Evolutionary conservation across 2,329 filamentous ascomycete genomes (phyloP), one percentile per base, ranked within the genome.

Genomic region (Stylonectria norvegica): DNA sequence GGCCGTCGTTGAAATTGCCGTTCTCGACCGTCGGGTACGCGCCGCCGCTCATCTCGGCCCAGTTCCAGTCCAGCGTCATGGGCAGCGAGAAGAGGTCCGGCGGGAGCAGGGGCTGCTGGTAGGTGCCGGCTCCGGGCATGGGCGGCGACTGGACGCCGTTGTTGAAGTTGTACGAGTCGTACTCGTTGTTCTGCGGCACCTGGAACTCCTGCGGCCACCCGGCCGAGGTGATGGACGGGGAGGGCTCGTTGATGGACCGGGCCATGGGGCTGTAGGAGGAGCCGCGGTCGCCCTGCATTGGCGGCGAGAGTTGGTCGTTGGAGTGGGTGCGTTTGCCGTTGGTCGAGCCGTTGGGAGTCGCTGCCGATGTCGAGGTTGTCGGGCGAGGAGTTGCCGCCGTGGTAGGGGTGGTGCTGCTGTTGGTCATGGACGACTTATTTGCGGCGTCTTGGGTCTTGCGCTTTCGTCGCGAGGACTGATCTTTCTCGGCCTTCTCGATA

Each of bases 1-100:
- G 35, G 16, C 41, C 47, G 11, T 50, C 45, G 5, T 63, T 66
- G 55, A 72, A 75, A 43, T 72, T 75, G 5, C 79, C 79, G 48
- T 83, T 83, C 56, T 83, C 79, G 28, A 83, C 79, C 18, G 74
- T 74, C 9, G 79, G 78, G 52, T 83, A 83, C 3, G 73, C 71
- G 8, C 78, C 79, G n/a, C 79, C 78, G 20, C 76, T 81, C 72
- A 83, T 81, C 61, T 83, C 79, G 2, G 79, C 78, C 77, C 79
- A 83, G 57, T 78, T 89, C 89, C 90, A 96, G 60, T 97, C 91
- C 16, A 97, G 75, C 3, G 88, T 94, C 83, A 95, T 95, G 2
- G 91, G 90, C 79, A 97, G 83, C 62, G 91, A 86, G 81, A 93
- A 98, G 18, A 97, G 67, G 65, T 97, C 93, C 55, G 91, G 89